phyloP scores from a whole-genome alignment of 352 stramenopile species.

The Phytopythium vexans region DNA sequence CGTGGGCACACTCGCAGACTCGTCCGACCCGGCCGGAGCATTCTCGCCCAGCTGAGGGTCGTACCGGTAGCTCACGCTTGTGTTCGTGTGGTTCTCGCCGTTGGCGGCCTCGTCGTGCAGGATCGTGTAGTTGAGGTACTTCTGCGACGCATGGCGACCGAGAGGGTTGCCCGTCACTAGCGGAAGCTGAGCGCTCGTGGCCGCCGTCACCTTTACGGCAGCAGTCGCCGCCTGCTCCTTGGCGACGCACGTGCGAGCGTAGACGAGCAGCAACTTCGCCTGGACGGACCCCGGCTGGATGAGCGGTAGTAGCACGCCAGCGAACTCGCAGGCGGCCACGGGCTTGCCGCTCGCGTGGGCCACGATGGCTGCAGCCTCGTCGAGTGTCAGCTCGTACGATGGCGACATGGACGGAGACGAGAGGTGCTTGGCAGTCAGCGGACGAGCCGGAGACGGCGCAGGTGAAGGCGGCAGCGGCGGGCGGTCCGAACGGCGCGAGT shows the following conservation, averaged over 20 bases:
- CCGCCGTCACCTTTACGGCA: neutral
- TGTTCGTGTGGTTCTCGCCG: constrained; percentile 2
- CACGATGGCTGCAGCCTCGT: constrained; percentile 45
- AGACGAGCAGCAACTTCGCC: constrained; percentile 64
- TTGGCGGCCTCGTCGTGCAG: constrained; percentile 15
- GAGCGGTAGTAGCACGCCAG: constrained; percentile 41
- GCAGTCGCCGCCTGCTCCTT: constrained; percentile 30
- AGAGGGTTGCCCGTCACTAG: constrained; percentile 28
- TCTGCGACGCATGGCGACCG: constrained; percentile 26
- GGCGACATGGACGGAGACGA: constrained; percentile 2
- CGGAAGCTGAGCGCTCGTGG: constrained; percentile 13
- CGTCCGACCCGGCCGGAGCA: too few relatives aligned
- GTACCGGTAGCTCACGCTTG: neutral
- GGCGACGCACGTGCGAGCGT: constrained; percentile 71
- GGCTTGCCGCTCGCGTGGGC: constrained; percentile 55
- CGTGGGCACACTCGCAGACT: too few relatives aligned
- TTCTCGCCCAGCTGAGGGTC: too few relatives aligned
- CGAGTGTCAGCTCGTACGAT: constrained; percentile 38
- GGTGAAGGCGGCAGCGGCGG: neutral
- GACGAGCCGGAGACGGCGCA: too few relatives aligned
- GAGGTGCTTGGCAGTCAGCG: neutral
- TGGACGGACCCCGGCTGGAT: constrained; percentile 71
- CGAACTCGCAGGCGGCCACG: constrained; percentile 62
- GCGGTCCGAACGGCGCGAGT: neutral
- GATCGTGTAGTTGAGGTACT: constrained; percentile 40